Conservation (phyloP, 768 basidiomycete species). For the Boletus reticulatus region DNA sequence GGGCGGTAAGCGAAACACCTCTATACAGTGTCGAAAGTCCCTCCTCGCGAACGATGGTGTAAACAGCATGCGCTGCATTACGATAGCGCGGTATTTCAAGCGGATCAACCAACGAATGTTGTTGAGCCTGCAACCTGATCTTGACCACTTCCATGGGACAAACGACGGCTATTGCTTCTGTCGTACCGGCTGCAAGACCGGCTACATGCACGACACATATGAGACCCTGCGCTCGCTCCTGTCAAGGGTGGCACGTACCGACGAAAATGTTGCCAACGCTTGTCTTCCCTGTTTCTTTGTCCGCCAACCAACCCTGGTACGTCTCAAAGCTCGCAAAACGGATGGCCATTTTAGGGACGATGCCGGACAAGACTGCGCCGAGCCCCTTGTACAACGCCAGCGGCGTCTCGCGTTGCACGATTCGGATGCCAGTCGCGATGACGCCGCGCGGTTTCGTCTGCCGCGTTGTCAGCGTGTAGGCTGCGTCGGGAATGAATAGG, state of each 20-base stretch:
- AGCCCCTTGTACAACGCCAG: slow-evolving; percentile 97
- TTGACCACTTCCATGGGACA: slow-evolving; percentile 99
- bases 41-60: slow-evolving; percentile 91
- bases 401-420: slow-evolving; percentile 88
- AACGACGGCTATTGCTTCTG: slow-evolving; percentile 92
- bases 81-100: slow-evolving; percentile 91
- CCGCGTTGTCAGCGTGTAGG: background rate
- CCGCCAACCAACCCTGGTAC: slow-evolving; percentile 83
- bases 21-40: slow-evolving; percentile 83
- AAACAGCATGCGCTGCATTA: slow-evolving; percentile 96
- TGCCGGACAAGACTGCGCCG: slow-evolving; percentile 93
- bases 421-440: slow-evolving; percentile 85
- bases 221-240: background rate
- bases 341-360: slow-evolving; percentile 99
- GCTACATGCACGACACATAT: slow-evolving; percentile 45
- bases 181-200: slow-evolving; percentile 92
- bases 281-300: slow-evolving; percentile 76
- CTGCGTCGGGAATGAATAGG: background rate
- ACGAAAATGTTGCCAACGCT: slow-evolving; percentile 80
- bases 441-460: slow-evolving; percentile 93
- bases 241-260: slow-evolving; percentile 45
- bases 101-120: slow-evolving; percentile 95
- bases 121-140: slow-evolving; percentile 96
- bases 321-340: slow-evolving; percentile 97
- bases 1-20: slow-evolving; percentile 89